A percentile compares a stretch with the other conserved stretches of the same genome.
These are phyloP conservation scores for Leucaena leucocephala DNA, from an alignment of 306 rosid genomes.

Conservation along the genomic window DNA sequence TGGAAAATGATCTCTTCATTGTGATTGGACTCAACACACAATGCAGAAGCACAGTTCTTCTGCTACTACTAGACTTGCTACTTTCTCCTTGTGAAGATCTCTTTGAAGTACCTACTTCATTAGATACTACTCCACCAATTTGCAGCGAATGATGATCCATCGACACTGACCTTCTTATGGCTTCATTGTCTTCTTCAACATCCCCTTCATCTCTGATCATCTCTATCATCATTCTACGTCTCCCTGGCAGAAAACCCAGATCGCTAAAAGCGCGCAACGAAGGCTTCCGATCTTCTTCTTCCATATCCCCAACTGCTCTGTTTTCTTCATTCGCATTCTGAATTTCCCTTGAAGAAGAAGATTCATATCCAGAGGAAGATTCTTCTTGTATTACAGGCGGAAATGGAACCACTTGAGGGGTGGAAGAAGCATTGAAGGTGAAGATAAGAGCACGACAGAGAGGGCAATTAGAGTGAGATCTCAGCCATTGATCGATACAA, in stretches of 20 bases:
- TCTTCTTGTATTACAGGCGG: conserved; percentile 29
- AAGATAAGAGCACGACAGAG: conserved; percentile 76
- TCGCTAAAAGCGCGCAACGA: conserved; percentile 63
- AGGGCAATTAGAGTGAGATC: conserved; percentile 90
- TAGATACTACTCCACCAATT: conserved; percentile 44
- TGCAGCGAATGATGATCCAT: conserved; percentile 76
- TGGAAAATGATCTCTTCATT: conserved; percentile 89
- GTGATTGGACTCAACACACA: conserved; percentile 69
- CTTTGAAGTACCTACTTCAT: conserved; percentile 64
- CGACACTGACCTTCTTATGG: conserved; percentile 69
- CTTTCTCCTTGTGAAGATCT: conserved; percentile 50
- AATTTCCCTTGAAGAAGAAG: conserved; percentile 28
- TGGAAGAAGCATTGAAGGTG: conserved; percentile 38
- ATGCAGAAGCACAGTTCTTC: conserved; percentile 51
- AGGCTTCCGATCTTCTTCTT: conserved; percentile 52
- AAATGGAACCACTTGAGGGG: conserved; percentile 35
- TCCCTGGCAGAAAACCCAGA: conserved; percentile 61
- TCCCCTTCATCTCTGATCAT: conserved; percentile 61
- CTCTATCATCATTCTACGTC: conserved; percentile 62
- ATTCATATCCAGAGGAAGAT: conserved; percentile 41
- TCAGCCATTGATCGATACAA: conserved; percentile 94
- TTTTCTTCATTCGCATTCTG: conserved; percentile 41
- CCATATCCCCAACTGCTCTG: conserved; percentile 27
- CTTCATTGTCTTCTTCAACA: conserved; percentile 43
- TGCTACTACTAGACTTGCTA: conserved; percentile 45